Evolutionary conservation across 805 yeast genomes (phyloP).

Genomic region (Metschnikowia cubensis): DNA sequence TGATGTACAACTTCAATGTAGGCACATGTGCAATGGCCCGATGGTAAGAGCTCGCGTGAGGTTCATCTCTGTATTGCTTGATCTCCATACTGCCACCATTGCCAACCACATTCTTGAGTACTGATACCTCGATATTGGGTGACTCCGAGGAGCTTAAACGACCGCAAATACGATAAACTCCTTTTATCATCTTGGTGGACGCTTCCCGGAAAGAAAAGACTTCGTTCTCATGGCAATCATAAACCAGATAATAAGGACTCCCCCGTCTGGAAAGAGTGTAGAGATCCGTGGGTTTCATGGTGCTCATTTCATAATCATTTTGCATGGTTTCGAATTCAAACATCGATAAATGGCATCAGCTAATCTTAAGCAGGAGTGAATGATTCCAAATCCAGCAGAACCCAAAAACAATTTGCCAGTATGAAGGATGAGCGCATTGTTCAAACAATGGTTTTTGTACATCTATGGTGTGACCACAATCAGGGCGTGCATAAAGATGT

Average conservation of each 20-base stretch:
- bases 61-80: neutral
- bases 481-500: neutral
- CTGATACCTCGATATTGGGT: neutral
- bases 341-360: neutral
- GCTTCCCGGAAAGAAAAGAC: neutral
- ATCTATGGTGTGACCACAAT: neutral
- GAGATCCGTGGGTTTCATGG: neutral
- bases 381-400: neutral
- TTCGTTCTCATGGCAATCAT: conserved; percentile 1
- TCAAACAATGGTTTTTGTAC: neutral
- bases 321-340: neutral
- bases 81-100: conserved; percentile 19
- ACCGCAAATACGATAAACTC: neutral
- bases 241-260: neutral
- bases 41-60: neutral
- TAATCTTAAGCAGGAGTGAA: neutral
- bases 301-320: neutral
- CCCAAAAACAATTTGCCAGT: neutral
- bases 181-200: neutral
- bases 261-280: neutral
- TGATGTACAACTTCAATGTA: neutral
- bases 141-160: neutral
- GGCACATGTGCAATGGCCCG: conserved; percentile 2
- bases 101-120: conserved; percentile 14
- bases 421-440: neutral